Conservation (phyloP, 108 stramenopile species). For the Hondaea fermentalgiana region DNA sequence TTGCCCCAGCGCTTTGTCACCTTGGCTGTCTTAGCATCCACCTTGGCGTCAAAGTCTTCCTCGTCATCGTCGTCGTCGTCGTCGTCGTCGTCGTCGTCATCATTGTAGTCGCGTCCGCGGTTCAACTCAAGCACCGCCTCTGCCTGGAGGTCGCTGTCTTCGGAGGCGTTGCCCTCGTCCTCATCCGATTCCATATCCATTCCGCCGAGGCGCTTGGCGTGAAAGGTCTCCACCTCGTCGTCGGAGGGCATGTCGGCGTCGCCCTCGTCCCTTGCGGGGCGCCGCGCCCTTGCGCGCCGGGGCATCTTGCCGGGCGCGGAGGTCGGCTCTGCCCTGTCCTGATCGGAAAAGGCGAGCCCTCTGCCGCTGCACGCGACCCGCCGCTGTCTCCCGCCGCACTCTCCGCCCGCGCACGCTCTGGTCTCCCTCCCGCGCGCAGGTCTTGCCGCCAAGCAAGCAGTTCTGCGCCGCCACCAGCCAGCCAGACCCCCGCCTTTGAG, state of each 20-base stretch:
- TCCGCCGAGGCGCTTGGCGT: background rate
- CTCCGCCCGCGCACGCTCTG: too few relatives aligned
- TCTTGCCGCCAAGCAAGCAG: too few relatives aligned
- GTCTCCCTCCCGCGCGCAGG: too few relatives aligned
- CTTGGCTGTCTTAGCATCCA: constrained; percentile 15
- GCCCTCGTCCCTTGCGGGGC: background rate
- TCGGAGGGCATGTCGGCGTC: background rate
- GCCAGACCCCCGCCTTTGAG: background rate
- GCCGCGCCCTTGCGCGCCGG: background rate
- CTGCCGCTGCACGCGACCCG: too few relatives aligned
- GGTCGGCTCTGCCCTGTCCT: too few relatives aligned
- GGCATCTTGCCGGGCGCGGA: background rate
- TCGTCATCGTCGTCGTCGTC: constrained; percentile 39
- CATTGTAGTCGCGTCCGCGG: constrained; percentile 7
- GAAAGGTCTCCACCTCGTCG: background rate
- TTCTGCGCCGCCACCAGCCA: too few relatives aligned
- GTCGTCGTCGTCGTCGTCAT: constrained; percentile 28
- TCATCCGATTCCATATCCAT: background rate
- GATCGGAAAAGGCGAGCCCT: too few relatives aligned
- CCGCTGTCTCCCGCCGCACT: too few relatives aligned
- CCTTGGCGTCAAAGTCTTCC: constrained; percentile 19
- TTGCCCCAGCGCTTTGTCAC: background rate
- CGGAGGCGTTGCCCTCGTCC: constrained; percentile 21
- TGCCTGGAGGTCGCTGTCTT: constrained; percentile 35
- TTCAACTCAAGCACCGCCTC: constrained; percentile 38